Evolutionary conservation across 179 eudicot species (phyloP), one percentile per base, ranked within the genome.

Genomic region (Pouteria campechiana): DNA sequence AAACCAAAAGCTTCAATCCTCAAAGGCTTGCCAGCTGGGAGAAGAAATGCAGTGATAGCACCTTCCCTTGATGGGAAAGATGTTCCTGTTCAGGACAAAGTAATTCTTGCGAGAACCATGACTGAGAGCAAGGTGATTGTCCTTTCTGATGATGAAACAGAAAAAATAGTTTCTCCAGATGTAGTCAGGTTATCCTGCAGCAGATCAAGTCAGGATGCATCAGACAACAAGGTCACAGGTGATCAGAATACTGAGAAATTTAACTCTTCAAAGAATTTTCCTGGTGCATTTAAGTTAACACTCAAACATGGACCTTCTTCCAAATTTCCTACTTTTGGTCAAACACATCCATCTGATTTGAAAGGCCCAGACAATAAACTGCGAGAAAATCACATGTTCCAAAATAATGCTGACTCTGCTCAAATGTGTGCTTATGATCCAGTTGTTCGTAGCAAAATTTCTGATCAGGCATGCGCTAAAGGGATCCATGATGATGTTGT

Each of bases 81-180:
- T 46, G 52, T 64, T 40, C 69, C 51, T 55, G 50, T 56, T 62
- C 58, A 55, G 60, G 71, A 64, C 28, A 33, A 63, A 29, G 52
- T 44, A 42, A 38, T 40, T 28, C 23, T 49, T 24, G 36, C 35
- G 23, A 38, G 41, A 31, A 48, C 41, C 54, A 70, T 39, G 36
- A 32, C 32, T 23, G 52, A 9, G 34, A 69, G 64, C 29, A 28
- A 41, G 50, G 48, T 72, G 29, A 61, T 80, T 57, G 46, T 82
- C 48, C 73, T 77, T 63, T 79, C 94, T 9, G 96, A 86, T 60
- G 96, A 83, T 44, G 94, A 92, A 63, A 42, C 49, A 3, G 81
- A 64, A 48, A 35, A 44, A 43, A 61, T 48, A 25, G 45, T 38
- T 44, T 44, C 73, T 47, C 45, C 48, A 31, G 22, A 13, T 28